phyloP scores from a whole-genome alignment of 1,284 basidiomycete genomes.

The Tetrapyrgos nigripes region DNA sequence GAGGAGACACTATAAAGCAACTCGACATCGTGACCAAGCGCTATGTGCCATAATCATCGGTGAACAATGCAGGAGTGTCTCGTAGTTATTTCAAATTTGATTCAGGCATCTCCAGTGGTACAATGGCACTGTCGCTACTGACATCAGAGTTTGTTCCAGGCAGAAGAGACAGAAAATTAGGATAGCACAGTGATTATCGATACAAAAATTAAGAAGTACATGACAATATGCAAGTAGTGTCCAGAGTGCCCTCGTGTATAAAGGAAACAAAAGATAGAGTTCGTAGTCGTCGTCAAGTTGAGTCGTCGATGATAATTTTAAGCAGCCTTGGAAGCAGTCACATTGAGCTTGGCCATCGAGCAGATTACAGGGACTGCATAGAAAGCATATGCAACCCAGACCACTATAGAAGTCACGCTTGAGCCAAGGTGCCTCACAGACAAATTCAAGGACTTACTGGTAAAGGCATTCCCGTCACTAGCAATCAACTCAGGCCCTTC shows the following conservation, averaged over 20 bases:
- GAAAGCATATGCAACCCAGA: constrained; percentile 80
- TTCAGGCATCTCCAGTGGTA: too few relatives aligned
- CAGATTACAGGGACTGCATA: constrained; percentile 73
- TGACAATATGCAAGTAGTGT: not conserved
- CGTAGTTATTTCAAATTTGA: too few relatives aligned
- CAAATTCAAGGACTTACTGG: constrained; percentile 57
- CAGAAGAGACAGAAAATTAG: constrained; percentile 27
- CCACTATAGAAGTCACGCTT: constrained; percentile 52
- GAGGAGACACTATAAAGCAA: too few relatives aligned
- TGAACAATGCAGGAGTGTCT: too few relatives aligned
- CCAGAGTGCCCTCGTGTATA: too few relatives aligned
- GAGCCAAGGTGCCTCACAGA: constrained; percentile 4
- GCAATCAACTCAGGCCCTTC: constrained; percentile 68
- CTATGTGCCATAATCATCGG: too few relatives aligned
- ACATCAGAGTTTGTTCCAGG: too few relatives aligned
- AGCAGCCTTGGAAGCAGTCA: constrained; percentile 45
- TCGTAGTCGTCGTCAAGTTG: constrained; percentile 34
- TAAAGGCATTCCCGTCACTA: constrained; percentile 73
- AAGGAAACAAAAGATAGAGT: not conserved
- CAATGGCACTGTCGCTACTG: too few relatives aligned
- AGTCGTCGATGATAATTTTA: constrained; percentile 26
- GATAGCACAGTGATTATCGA: not conserved
- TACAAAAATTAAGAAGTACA: constrained; percentile 5
- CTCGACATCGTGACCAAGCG: too few relatives aligned
- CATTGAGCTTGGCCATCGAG: constrained; percentile 74